Evolutionary conservation across 2,329 filamentous ascomycete species (phyloP).

Genomic region (Penicillium corylophilum): DNA sequence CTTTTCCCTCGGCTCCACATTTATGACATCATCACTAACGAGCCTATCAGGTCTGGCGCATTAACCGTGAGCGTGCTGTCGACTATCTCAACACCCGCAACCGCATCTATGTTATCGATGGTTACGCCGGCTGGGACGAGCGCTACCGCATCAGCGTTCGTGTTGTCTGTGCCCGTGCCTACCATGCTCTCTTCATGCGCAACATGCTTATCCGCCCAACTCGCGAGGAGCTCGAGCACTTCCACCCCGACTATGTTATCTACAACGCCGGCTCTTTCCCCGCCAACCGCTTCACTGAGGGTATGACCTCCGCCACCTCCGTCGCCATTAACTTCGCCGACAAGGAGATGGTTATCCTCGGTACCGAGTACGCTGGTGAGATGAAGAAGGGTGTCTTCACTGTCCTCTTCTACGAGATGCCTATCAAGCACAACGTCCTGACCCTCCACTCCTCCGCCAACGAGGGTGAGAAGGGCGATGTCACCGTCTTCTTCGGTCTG

Average conservation of each 20-base stretch:
- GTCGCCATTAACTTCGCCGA: slow-evolving; percentile 98
- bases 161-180: slow-evolving; percentile 96
- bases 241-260: slow-evolving; percentile 99
- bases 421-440: slow-evolving; percentile 97
- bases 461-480: slow-evolving; percentile 89
- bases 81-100: slow-evolving; percentile 99
- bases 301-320: slow-evolving; percentile 98
- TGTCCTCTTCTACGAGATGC: slow-evolving; percentile 99
- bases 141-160: slow-evolving; percentile 97
- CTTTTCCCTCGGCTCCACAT: slow-evolving; percentile 21
- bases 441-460: slow-evolving; percentile 98
- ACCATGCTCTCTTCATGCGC: slow-evolving; percentile 99
- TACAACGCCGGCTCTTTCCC: slow-evolving; percentile 99
- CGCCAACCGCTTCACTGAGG: slow-evolving; percentile 94
- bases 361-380: slow-evolving; percentile 96
- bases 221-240: slow-evolving; percentile 88
- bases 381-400: slow-evolving; percentile 99
- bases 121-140: slow-evolving; percentile 97
- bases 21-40: slow-evolving; percentile 36
- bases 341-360: slow-evolving; percentile 99
- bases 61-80: slow-evolving; percentile 97
- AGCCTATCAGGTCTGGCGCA: slow-evolving; percentile 82
- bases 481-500: slow-evolving; percentile 98
- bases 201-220: slow-evolving; percentile 99
- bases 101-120: slow-evolving; percentile 97